Percentiles rank a stretch among this genome's conserved stretches.
Conservation (phyloP, 139 green algal genomes). For the Chlamydomonas eustigma region DNA sequence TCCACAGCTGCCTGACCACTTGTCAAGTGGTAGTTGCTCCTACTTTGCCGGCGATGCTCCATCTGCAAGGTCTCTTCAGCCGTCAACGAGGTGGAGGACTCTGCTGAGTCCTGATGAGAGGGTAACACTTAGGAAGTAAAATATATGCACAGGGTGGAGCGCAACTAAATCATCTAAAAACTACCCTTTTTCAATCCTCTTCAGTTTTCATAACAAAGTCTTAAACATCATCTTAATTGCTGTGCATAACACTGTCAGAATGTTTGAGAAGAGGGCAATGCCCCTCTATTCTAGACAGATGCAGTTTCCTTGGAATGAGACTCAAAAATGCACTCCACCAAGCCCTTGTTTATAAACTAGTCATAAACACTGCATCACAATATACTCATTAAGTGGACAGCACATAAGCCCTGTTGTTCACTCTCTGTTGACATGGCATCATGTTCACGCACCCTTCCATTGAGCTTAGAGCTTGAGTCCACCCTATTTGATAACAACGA, state of each 20-base stretch:
- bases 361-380: too few species aligned
- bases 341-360: too few species aligned
- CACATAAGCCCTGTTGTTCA: neutral
- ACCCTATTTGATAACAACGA: neutral
- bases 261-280: neutral
- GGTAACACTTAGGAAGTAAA: neutral
- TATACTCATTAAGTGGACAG: neutral
- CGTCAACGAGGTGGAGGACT: neutral
- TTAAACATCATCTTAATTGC: neutral
- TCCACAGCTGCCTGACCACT: conserved; percentile 60
- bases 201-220: too few species aligned
- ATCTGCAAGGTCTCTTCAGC: neutral
- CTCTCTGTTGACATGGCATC: neutral
- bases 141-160: neutral
- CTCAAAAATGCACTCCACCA: too few species aligned
- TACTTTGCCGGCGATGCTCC: conserved; percentile 4
- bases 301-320: too few species aligned
- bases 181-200: too few species aligned
- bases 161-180: neutral
- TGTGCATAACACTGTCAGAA: neutral
- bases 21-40: conserved; percentile 38
- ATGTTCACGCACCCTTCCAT: neutral
- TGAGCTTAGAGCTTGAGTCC: neutral
- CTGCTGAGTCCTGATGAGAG: neutral
- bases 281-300: too few species aligned